A percentile compares a stretch with the other conserved stretches of the same genome.
phyloP scores from a whole-genome alignment of 2,329 filamentous ascomycete genomes.

The Nemania diffusa region DNA sequence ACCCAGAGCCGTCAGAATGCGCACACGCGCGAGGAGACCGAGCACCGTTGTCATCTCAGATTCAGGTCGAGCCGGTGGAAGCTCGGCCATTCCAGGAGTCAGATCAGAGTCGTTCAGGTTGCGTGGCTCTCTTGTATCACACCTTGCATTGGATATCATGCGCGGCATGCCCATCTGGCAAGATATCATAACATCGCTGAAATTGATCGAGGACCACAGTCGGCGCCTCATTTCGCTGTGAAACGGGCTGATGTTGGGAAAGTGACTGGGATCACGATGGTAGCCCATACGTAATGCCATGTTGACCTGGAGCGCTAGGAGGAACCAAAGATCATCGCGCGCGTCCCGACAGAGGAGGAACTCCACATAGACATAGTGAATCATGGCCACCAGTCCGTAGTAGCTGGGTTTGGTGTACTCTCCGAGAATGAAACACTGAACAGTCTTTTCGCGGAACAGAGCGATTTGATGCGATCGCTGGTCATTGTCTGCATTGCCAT shows the following conservation, averaged over 20 bases:
- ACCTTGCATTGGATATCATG: constrained; percentile 58
- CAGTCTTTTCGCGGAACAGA: constrained; percentile 59
- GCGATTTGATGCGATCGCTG: constrained; percentile 57
- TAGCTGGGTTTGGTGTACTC: constrained; percentile 62
- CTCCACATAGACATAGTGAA: constrained; percentile 63
- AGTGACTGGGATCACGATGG: constrained; percentile 58
- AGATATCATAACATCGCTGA: constrained; percentile 62
- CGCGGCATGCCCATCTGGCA: constrained; percentile 62
- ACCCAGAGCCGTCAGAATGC: constrained; percentile 60
- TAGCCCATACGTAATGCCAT: constrained; percentile 65
- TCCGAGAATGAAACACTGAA: constrained; percentile 62
- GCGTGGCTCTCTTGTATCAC: constrained; percentile 60
- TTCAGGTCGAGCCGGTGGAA: constrained; percentile 58
- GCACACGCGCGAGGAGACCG: constrained; percentile 63
- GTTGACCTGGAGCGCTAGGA: constrained; percentile 61
- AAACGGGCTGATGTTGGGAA: constrained; percentile 53
- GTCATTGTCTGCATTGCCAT: constrained; percentile 44
- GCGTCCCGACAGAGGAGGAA: constrained; percentile 62
- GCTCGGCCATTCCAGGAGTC: constrained; percentile 57
- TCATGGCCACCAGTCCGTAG: constrained; percentile 63
- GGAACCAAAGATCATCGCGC: constrained; percentile 61
- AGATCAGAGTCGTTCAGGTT: constrained; percentile 66
- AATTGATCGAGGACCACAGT: constrained; percentile 57
- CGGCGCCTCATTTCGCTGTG: constrained; percentile 58
- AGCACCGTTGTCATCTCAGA: constrained; percentile 61